phyloP scores from a whole-genome alignment of 2,329 filamentous ascomycete species.

The Ceratocystis destructans region DNA sequence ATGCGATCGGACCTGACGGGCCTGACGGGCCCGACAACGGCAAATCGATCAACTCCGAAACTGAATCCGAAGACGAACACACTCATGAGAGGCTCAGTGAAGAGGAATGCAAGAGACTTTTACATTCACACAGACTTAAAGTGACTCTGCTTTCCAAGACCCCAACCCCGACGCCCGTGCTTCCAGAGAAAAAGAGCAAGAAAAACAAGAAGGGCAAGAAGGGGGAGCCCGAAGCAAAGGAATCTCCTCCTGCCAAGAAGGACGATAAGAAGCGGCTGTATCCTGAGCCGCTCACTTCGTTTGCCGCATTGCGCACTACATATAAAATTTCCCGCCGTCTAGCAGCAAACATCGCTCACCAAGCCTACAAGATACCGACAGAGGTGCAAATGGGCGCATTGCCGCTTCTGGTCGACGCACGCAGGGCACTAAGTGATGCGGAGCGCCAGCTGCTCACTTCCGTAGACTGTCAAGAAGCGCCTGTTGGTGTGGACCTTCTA shows the following conservation, averaged over 20 bases:
- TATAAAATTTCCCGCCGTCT: slow-evolving; percentile 65
- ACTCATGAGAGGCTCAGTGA: slow-evolving; percentile 35
- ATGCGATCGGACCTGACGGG: slow-evolving; percentile 17
- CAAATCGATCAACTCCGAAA: slow-evolving; percentile 21
- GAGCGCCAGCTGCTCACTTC: slow-evolving; percentile 8
- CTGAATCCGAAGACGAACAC: slow-evolving; percentile 23
- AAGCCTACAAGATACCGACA: slow-evolving; percentile 78
- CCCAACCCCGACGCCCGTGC: slow-evolving; percentile 23
- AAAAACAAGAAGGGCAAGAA: slow-evolving; percentile 32
- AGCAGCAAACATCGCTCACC: slow-evolving; percentile 63
- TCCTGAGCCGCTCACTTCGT: slow-evolving; percentile 66
- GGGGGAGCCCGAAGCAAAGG: slow-evolving; percentile 28
- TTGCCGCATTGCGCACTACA: slow-evolving; percentile 53
- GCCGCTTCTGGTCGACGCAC: slow-evolving; percentile 56
- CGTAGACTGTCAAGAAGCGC: slow-evolving; percentile 22
- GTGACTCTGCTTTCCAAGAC: slow-evolving; percentile 54
- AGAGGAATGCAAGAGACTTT: slow-evolving; percentile 57
- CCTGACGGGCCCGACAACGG: slow-evolving; percentile 22
- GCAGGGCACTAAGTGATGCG: slow-evolving; percentile 32
- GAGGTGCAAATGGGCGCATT: slow-evolving; percentile 85
- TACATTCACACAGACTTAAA: slow-evolving; percentile 74
- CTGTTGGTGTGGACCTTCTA: slow-evolving; percentile 49
- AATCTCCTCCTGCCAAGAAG: slow-evolving; percentile 27
- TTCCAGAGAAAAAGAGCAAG: slow-evolving; percentile 29
- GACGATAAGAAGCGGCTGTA: slow-evolving; percentile 50